Base-by-base conservation (phyloP, 805 yeast genomes). In the Nakazawaea ernobii region DNA sequence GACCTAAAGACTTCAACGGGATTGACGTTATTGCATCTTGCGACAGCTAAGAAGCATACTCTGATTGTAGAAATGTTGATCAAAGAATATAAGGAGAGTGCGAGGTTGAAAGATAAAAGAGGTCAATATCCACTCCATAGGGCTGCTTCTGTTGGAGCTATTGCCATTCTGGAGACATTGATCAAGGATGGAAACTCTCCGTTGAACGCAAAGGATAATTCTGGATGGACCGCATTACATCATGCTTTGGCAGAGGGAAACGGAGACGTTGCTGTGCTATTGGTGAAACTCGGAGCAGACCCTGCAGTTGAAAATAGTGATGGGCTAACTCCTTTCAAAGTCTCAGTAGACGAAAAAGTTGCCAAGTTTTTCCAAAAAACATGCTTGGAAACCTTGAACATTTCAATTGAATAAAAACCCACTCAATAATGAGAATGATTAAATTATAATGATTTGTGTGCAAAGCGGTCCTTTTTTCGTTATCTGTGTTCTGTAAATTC, bases 231-330 rank as follows among this genome's bases (percentile, higher is more conserved):
- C 0, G 82, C 96, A 1, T 61, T 92, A 50, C 96, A 88, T 61
- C 95, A 88, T 63, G 96, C 97, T 0, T 66, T 85, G 48, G 89
- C 96, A 0, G 98, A 91, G 63, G 97, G 96, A 0, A 83, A 82
- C 55, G 90, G 84, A 1, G 96, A 86, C 49, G 78, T 79, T 9
- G 96, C 86, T 0, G 69, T 80, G 1, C 57, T 69, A 32, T 65
- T 91, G 41, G 80, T 82, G 1, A 70, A 73, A 45, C 67, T 73
- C 5, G 92, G 92, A 0, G 97, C 96, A 0, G 89, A 86, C 54
- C 61, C 70, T 9, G 63, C 58, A 17, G 48, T 69, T 11, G 66
- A 65, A 43, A 79, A 75, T 53, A 51, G 56, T 1, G 84, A 80
- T 10, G 88, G 82, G 2, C 66, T 75, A 48, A 73, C 73, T 1